Conservation (phyloP, 2,329 filamentous ascomycete species). For the Epichloe festucae region DNA sequence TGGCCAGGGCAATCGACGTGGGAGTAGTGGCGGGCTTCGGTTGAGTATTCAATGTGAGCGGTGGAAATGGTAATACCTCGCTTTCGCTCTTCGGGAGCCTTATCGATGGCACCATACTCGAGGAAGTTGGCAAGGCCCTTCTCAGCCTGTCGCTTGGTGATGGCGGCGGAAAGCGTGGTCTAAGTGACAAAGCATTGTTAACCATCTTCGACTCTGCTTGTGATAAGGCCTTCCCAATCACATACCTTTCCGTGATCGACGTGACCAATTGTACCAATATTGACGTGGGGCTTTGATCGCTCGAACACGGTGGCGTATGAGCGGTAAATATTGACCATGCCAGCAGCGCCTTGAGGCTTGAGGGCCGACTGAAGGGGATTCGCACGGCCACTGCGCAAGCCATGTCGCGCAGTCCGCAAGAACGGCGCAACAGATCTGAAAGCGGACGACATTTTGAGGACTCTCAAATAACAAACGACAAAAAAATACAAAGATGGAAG, state of each 20-base stretch:
- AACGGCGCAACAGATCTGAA: conserved; percentile 68
- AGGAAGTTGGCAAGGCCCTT: conserved; percentile 92
- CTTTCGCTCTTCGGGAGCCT: conserved; percentile 98
- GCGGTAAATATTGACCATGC: conserved; percentile 52
- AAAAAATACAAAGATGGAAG: conserved; percentile 13
- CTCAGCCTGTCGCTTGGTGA: conserved; percentile 94
- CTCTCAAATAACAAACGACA: neutral
- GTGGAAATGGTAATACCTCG: conserved; percentile 99
- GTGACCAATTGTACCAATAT: conserved; percentile 97
- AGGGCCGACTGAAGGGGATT: conserved; percentile 67
- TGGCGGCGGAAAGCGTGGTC: conserved; percentile 96
- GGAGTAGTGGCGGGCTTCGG: conserved; percentile 89
- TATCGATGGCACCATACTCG: conserved; percentile 96
- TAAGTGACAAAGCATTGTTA: conserved; percentile 23
- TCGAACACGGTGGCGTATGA: conserved; percentile 62
- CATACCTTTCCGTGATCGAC: conserved; percentile 97
- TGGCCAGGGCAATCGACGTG: conserved; percentile 99
- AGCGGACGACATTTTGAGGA: conserved; percentile 61
- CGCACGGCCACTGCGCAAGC: conserved; percentile 54
- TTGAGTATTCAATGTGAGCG: conserved; percentile 96
- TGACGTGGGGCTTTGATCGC: conserved; percentile 93
- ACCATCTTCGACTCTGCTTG: neutral
- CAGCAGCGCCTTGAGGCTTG: conserved; percentile 47
- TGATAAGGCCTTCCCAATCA: neutral
- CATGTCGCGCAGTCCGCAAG: conserved; percentile 66